Conservation (phyloP, 2,329 filamentous ascomycete genomes). For the Karstenula rhodostoma region DNA sequence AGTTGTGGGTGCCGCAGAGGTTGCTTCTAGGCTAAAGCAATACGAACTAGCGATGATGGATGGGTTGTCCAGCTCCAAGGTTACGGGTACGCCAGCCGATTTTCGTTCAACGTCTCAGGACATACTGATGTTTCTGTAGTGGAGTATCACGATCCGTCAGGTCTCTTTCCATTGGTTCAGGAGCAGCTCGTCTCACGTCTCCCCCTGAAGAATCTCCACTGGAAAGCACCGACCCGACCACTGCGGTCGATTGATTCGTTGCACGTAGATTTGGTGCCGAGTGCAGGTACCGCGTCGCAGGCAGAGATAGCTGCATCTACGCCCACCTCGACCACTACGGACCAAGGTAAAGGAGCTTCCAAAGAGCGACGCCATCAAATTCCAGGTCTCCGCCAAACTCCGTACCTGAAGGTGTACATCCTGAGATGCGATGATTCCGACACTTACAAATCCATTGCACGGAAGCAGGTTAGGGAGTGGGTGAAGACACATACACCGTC, state of each 20-base stretch:
- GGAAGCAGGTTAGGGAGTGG: constrained; percentile 88
- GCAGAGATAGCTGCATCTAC: constrained; percentile 33
- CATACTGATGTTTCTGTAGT: constrained; percentile 62
- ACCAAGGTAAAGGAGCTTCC: constrained; percentile 36
- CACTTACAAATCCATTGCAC: constrained; percentile 81
- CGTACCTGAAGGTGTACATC: constrained; percentile 90
- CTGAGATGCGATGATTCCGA: constrained; percentile 96
- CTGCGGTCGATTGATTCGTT: constrained; percentile 92
- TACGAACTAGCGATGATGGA: constrained; percentile 49
- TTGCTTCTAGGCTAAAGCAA: constrained; percentile 42
- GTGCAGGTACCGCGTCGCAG: constrained; percentile 57
- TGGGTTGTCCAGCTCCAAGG: constrained; percentile 57
- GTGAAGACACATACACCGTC: constrained; percentile 76
- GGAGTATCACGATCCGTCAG: constrained; percentile 94
- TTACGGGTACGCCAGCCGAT: constrained; percentile 52
- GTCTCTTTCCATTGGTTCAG: constrained; percentile 83
- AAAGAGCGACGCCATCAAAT: constrained; percentile 86
- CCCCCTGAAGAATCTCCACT: constrained; percentile 90
- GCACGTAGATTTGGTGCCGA: constrained; percentile 83
- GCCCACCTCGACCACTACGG: constrained; percentile 32
- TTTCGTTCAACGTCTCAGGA: constrained; percentile 2
- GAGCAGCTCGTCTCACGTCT: constrained; percentile 80
- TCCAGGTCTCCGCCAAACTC: constrained; percentile 87
- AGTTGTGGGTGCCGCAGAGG: constrained; percentile 46
- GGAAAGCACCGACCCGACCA: constrained; percentile 93